Evolutionary conservation across 1,284 basidiomycete genomes (phyloP).

Genomic region (Ceratobasidium sp.): DNA sequence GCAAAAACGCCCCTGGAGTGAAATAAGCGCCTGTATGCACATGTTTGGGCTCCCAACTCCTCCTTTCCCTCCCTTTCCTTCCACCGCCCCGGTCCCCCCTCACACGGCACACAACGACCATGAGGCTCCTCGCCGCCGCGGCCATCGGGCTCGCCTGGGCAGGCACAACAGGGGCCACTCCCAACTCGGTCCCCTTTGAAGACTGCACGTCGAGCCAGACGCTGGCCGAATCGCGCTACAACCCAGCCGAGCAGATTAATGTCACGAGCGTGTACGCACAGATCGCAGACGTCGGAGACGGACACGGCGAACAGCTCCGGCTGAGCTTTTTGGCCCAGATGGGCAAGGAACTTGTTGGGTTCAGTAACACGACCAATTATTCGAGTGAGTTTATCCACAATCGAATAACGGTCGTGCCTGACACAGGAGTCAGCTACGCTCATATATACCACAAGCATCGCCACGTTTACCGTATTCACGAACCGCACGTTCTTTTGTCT

Average conservation of each 20-base stretch:
- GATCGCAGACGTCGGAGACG: slow-evolving; percentile 56
- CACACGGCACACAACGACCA: slow-evolving; percentile 5
- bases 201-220: slow-evolving; percentile 26
- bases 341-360: slow-evolving; percentile 64
- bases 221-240: slow-evolving; percentile 12
- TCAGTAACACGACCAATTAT: slow-evolving; percentile 64
- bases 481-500: slow-evolving; percentile 78
- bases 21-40: not conserved
- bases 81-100: not conserved
- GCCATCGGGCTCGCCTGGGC: slow-evolving; percentile 6
- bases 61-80: not conserved
- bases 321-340: slow-evolving; percentile 67
- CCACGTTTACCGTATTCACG: slow-evolving; percentile 76
- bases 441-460: slow-evolving; percentile 79
- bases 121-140: slow-evolving; percentile 25
- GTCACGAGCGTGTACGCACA: slow-evolving; percentile 78
- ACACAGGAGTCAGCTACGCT: slow-evolving; percentile 86
- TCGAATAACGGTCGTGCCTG: too few species aligned
- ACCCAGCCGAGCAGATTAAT: slow-evolving; percentile 61
- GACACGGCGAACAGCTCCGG: slow-evolving; percentile 48
- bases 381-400: slow-evolving; percentile 62
- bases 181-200: slow-evolving; percentile 17
- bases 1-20: too few species aligned
- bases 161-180: not conserved
- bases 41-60: slow-evolving; percentile 3